Conservation (phyloP, 2,329 filamentous ascomycete species). For the Chrysoporthe puriensis region DNA sequence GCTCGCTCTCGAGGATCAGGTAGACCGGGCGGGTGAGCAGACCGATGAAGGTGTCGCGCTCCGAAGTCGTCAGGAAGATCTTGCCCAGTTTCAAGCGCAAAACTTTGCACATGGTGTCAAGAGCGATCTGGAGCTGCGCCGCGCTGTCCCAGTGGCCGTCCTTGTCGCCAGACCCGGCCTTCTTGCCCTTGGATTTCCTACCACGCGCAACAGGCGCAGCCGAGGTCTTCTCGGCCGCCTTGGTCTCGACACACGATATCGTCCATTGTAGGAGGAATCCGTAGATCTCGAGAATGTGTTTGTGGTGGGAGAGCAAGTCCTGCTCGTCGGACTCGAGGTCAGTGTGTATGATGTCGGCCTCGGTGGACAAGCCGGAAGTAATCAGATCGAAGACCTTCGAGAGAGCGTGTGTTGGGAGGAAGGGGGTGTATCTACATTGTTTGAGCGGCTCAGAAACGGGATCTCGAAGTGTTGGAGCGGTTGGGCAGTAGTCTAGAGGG, state of each 20-base stretch:
- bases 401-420: conserved; percentile 78
- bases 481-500: not conserved
- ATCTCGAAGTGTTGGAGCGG: conserved; percentile 40
- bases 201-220: conserved; percentile 71
- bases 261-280: conserved; percentile 95
- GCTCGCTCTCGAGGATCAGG: conserved; percentile 90
- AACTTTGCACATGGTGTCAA: conserved; percentile 95
- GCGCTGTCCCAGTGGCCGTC: conserved; percentile 89
- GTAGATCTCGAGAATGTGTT: conserved; percentile 89
- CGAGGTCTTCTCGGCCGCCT: conserved; percentile 86
- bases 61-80: conserved; percentile 94
- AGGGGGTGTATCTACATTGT: conserved; percentile 76
- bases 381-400: conserved; percentile 93
- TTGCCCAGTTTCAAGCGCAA: conserved; percentile 88
- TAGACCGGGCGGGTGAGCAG: conserved; percentile 93
- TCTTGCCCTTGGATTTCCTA: conserved; percentile 74
- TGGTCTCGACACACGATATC: conserved; percentile 89
- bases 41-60: conserved; percentile 91
- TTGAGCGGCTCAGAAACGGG: conserved; percentile 66
- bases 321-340: conserved; percentile 93
- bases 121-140: conserved; percentile 80
- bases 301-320: conserved; percentile 83
- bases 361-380: conserved; percentile 81
- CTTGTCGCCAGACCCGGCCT: conserved; percentile 62
- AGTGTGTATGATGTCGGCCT: conserved; percentile 82